A percentile compares a stretch with the other conserved stretches of the same genome.
Evolutionary conservation across 805 yeast species (phyloP).

Genomic region (Candida oleophila): DNA sequence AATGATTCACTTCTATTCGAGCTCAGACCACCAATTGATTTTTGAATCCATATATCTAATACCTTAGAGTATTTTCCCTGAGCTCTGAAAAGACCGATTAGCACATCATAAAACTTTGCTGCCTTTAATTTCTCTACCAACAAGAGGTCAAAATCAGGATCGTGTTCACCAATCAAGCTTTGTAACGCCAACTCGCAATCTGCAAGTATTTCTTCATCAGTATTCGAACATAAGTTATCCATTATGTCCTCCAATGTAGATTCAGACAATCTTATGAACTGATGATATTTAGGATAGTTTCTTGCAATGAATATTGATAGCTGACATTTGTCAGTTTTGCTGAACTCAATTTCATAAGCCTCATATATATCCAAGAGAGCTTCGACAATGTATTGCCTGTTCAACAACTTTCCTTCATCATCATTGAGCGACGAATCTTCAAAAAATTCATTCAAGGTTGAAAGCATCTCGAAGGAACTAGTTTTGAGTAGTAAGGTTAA

Average conservation of each 20-base stretch:
- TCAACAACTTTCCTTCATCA: constrained; percentile 46
- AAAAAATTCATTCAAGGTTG: constrained; percentile 75
- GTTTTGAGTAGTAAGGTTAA: constrained; percentile 53
- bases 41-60: constrained; percentile 50
- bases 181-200: constrained; percentile 79
- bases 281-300: constrained; percentile 81
- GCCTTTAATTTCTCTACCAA: constrained; percentile 52
- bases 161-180: constrained; percentile 64
- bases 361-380: constrained; percentile 61
- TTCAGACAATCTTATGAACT: constrained; percentile 74
- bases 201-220: constrained; percentile 32
- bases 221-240: constrained; percentile 46
- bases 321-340: constrained; percentile 23
- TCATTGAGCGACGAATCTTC: constrained; percentile 79
- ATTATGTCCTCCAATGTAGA: constrained; percentile 49
- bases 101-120: constrained; percentile 57
- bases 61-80: constrained; percentile 55
- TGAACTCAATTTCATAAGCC: constrained; percentile 23
- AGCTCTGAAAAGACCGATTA: constrained; percentile 54
- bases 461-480: constrained; percentile 59
- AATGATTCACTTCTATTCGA: constrained; percentile 7
- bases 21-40: constrained; percentile 8
- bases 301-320: constrained; percentile 74
- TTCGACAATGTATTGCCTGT: constrained; percentile 76
- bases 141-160: constrained; percentile 51